Percentiles rank a stretch among this genome's conserved stretches.
phyloP scores from a whole-genome alignment of 1,284 basidiomycete species.

The Blastosporella zonata region DNA sequence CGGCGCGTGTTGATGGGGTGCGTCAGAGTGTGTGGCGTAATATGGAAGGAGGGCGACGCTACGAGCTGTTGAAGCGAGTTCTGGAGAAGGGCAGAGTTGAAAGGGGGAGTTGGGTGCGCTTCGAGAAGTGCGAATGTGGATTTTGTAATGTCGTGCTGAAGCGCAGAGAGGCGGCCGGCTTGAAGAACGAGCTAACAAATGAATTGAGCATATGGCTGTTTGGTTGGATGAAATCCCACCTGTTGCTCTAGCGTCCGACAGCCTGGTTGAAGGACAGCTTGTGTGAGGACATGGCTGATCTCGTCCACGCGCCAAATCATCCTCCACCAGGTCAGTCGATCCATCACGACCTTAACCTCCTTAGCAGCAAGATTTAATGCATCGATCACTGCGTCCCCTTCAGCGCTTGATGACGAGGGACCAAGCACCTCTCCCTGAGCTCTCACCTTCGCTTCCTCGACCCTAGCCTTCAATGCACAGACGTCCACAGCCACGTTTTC shows the following conservation, averaged over 20 bases:
- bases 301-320: slow-evolving; percentile 72
- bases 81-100: slow-evolving; percentile 64
- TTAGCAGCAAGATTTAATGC: slow-evolving; percentile 48
- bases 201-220: background rate
- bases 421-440: slow-evolving; percentile 27
- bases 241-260: slow-evolving; percentile 64
- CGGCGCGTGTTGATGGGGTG: slow-evolving; percentile 55
- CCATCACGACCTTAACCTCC: slow-evolving; percentile 52
- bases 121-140: slow-evolving; percentile 42
- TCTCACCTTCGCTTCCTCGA: slow-evolving; percentile 29
- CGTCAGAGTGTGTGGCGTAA: slow-evolving; percentile 52
- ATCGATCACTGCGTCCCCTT: slow-evolving; percentile 43
- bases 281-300: slow-evolving; percentile 53
- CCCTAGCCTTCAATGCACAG: slow-evolving; percentile 23
- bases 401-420: slow-evolving; percentile 10
- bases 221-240: slow-evolving; percentile 36
- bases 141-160: slow-evolving; percentile 48
- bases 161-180: slow-evolving; percentile 59
- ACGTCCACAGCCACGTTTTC: slow-evolving; percentile 26
- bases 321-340: slow-evolving; percentile 63
- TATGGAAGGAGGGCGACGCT: slow-evolving; percentile 44
- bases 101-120: slow-evolving; percentile 35
- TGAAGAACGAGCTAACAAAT: slow-evolving; percentile 61
- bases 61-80: slow-evolving; percentile 64
- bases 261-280: slow-evolving; percentile 56